These are phyloP conservation scores for Penicillium sp. DNA, from an alignment of 2,329 filamentous ascomycete species.

Conservation along the genomic window DNA sequence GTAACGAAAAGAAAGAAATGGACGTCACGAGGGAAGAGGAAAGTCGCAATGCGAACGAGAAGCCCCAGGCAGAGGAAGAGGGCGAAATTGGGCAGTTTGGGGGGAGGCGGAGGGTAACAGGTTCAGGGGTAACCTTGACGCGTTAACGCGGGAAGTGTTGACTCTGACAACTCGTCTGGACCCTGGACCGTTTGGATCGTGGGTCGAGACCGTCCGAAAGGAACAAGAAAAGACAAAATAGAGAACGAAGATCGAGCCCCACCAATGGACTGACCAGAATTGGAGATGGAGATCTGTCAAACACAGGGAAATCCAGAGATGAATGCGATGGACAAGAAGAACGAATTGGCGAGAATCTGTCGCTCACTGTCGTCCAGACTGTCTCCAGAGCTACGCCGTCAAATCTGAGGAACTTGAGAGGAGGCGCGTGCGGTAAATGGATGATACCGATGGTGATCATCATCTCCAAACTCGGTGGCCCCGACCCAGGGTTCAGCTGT, in stretches of 20 bases:
- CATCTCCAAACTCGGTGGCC: constrained; percentile 17
- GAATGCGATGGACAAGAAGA: not conserved
- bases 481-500: constrained; percentile 15
- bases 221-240: constrained; percentile 1
- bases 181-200: constrained; percentile 1
- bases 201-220: constrained; percentile 10
- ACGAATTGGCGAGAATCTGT: not conserved
- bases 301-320: constrained; percentile 14
- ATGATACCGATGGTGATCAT: constrained; percentile 31
- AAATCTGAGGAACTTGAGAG: not conserved
- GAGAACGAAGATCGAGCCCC: not conserved
- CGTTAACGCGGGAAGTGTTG: not conserved
- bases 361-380: not conserved
- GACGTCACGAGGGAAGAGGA: not conserved
- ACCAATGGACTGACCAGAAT: not conserved
- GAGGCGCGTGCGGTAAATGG: constrained; percentile 18
- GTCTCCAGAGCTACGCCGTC: not conserved
- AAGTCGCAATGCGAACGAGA: not conserved
- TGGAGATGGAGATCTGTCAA: not conserved
- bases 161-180: not conserved
- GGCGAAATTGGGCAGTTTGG: not conserved
- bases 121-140: constrained; percentile 2
- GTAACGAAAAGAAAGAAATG: constrained; percentile 8
- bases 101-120: too few species aligned
- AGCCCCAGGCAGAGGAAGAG: not conserved